Evolutionary conservation across 2,329 filamentous ascomycete species (phyloP).

Genomic region (Cadophora malorum): DNA sequence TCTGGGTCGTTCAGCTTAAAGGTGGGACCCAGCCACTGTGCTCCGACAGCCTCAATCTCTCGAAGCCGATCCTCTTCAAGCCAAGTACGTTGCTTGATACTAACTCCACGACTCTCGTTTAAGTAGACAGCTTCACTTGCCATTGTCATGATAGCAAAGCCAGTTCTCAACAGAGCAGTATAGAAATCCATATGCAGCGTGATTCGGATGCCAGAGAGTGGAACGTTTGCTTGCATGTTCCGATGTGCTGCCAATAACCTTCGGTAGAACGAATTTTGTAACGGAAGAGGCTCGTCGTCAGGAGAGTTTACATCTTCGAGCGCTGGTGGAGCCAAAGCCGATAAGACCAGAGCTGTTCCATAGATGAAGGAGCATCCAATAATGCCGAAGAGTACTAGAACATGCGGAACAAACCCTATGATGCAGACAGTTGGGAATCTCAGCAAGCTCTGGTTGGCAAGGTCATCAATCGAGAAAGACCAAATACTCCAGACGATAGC

Average conservation of each 20-base stretch:
- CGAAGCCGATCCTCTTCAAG: slow-evolving; percentile 84
- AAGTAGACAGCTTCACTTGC: slow-evolving; percentile 96
- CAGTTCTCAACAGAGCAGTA: slow-evolving; percentile 83
- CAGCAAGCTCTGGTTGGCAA: slow-evolving; percentile 69
- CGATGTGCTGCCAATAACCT: slow-evolving; percentile 75
- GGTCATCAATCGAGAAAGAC: slow-evolving; percentile 65
- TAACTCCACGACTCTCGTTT: slow-evolving; percentile 83
- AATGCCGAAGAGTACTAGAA: slow-evolving; percentile 85
- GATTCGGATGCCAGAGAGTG: slow-evolving; percentile 80
- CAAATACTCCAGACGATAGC: slow-evolving; percentile 80
- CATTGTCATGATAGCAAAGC: slow-evolving; percentile 88
- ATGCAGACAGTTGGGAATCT: slow-evolving; percentile 94
- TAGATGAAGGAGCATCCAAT: slow-evolving; percentile 79
- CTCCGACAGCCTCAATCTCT: slow-evolving; percentile 67
- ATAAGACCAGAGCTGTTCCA: slow-evolving; percentile 74
- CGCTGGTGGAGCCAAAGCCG: slow-evolving; percentile 63
- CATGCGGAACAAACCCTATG: slow-evolving; percentile 91
- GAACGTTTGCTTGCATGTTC: slow-evolving; percentile 92
- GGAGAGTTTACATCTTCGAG: slow-evolving; percentile 31
- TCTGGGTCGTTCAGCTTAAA: slow-evolving; percentile 41
- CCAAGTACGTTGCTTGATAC: slow-evolving; percentile 82
- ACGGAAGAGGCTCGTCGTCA: slow-evolving; percentile 51
- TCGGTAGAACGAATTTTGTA: slow-evolving; percentile 53
- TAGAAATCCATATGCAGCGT: slow-evolving; percentile 95
- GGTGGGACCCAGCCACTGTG: slow-evolving; percentile 44